phyloP scores from a whole-genome alignment of 2,329 filamentous ascomycete species.

The Venturia oleaginea region DNA sequence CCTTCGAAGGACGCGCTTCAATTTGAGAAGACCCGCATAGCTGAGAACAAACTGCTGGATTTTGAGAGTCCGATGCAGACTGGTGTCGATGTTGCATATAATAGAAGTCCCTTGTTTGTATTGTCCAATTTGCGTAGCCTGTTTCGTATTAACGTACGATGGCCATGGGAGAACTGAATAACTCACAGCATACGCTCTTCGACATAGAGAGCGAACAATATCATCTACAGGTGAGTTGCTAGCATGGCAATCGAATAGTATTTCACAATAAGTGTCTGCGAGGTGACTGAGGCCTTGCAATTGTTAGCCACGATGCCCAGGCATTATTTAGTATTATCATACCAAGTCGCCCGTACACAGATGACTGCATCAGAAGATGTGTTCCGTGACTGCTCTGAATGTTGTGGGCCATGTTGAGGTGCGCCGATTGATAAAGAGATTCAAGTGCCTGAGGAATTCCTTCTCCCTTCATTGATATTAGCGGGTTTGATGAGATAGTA shows the following conservation, averaged over 20 bases:
- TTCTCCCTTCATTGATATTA: conserved; percentile 38
- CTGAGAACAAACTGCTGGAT: conserved; percentile 64
- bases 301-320: neutral
- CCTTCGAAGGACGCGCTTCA: conserved; percentile 53
- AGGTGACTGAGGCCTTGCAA: conserved; percentile 44
- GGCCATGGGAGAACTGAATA: neutral
- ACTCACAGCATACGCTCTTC: conserved; percentile 53
- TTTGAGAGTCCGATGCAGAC: conserved; percentile 63
- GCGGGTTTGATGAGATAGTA: neutral
- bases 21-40: conserved; percentile 54
- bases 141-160: conserved; percentile 2
- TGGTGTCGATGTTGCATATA: conserved; percentile 51
- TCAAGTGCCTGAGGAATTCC: conserved; percentile 58
- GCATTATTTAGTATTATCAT: conserved; percentile 14
- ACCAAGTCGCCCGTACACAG: conserved; percentile 70
- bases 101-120: conserved; percentile 59
- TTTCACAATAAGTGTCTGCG: conserved; percentile 55
- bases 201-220: conserved; percentile 62
- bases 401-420: conserved; percentile 69
- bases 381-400: conserved; percentile 64
- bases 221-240: conserved; percentile 64
- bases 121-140: conserved; percentile 55
- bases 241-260: conserved; percentile 66
- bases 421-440: conserved; percentile 70
- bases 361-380: conserved; percentile 62